Evolutionary conservation across 2,329 filamentous ascomycete genomes (phyloP).

Genomic region (Pyrenochaeta sp.): DNA sequence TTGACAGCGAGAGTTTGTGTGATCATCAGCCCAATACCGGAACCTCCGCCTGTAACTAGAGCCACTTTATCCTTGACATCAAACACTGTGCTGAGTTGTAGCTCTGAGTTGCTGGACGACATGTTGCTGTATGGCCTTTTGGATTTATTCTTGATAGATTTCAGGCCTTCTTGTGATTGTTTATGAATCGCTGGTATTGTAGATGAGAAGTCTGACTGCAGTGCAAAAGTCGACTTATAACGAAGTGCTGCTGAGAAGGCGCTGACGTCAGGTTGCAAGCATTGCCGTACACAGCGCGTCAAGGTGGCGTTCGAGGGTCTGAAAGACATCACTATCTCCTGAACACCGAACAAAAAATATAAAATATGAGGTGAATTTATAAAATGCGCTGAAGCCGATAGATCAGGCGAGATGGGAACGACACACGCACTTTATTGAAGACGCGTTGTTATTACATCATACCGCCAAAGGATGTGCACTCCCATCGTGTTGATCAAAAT

Average conservation of each 20-base stretch:
- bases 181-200: slow-evolving; percentile 9
- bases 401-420: not conserved
- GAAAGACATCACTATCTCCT: slow-evolving; percentile 6
- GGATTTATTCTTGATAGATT: slow-evolving; percentile 21
- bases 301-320: slow-evolving; percentile 25
- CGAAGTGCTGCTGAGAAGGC: slow-evolving; percentile 11
- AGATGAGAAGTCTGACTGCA: slow-evolving; percentile 3
- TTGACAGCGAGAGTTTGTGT: slow-evolving; percentile 58
- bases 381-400: not conserved
- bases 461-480: slow-evolving; percentile 2
- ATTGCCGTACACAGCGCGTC: slow-evolving; percentile 24
- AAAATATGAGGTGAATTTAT: not conserved
- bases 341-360: not conserved
- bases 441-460: slow-evolving; percentile 17
- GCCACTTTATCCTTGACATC: slow-evolving; percentile 52
- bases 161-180: slow-evolving; percentile 17
- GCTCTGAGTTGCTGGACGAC: slow-evolving; percentile 44
- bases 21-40: slow-evolving; percentile 59
- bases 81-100: slow-evolving; percentile 45
- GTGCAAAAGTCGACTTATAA: slow-evolving; percentile 23
- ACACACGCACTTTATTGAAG: not conserved
- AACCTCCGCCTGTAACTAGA: slow-evolving; percentile 56
- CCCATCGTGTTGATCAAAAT: too few species aligned
- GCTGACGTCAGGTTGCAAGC: slow-evolving; percentile 36
- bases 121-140: slow-evolving; percentile 33